Percentiles rank a stretch among this genome's conserved stretches.
Evolutionary conservation across 176 grass and related monocot species (phyloP).

Genomic region (Poa pratensis): DNA sequence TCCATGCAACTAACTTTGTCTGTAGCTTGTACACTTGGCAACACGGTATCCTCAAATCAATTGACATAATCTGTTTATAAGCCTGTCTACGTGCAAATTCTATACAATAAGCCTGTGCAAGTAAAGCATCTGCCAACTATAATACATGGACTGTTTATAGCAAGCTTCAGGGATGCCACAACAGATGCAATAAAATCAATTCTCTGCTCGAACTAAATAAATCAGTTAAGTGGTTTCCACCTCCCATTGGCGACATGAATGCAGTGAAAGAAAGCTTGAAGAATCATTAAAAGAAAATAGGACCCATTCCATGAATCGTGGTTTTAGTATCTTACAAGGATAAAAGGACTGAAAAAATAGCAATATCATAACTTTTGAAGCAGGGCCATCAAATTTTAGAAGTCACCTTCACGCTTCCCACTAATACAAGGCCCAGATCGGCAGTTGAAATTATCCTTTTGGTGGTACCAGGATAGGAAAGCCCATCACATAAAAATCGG

Average conservation of each 20-base stretch:
- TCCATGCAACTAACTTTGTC: neutral
- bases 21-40: neutral
- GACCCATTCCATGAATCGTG: neutral
- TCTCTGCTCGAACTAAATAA: neutral
- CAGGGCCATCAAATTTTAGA: constrained; percentile 3
- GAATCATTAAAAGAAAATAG: neutral
- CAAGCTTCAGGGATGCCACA: neutral
- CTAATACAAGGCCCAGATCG: constrained; percentile 70
- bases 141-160: neutral
- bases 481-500: constrained; percentile 51
- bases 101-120: constrained; percentile 7
- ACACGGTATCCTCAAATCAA: constrained; percentile 21
- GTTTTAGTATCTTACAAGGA: neutral
- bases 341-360: constrained; percentile 6
- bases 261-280: constrained; percentile 16
- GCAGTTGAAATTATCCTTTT: constrained; percentile 78
- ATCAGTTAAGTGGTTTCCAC: neutral
- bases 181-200: neutral
- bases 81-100: constrained; percentile 18
- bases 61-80: constrained; percentile 8
- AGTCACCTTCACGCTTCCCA: constrained; percentile 82
- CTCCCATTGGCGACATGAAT: neutral
- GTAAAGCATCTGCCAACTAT: constrained; percentile 8
- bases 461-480: constrained; percentile 49
- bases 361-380: constrained; percentile 1